Percentiles rank a stretch among this genome's conserved stretches.
Evolutionary conservation across 129 eudicot genomes (phyloP).

Genomic region (Tagetes erecta): DNA sequence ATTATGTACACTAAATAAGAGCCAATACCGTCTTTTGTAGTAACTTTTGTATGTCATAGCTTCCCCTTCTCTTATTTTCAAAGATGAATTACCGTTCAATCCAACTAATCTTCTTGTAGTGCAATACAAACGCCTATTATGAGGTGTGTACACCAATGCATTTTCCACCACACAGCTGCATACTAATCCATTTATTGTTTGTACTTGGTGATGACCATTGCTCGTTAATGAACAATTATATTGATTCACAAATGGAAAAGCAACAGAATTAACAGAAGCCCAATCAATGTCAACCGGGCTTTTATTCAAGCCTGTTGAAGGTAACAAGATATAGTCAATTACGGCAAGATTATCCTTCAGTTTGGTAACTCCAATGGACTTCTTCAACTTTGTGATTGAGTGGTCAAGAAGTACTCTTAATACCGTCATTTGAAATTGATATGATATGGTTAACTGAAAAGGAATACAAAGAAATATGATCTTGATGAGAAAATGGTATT

Average conservation of each 20-base stretch:
- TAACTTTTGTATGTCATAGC: conserved; percentile 42
- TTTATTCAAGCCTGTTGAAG: conserved; percentile 30
- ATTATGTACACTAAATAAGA: neutral
- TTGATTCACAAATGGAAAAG: conserved; percentile 12
- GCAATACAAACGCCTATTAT: conserved; percentile 61
- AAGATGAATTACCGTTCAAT: conserved; percentile 44
- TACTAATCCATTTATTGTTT: conserved; percentile 46
- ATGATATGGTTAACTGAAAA: conserved; percentile 16
- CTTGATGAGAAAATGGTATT: neutral
- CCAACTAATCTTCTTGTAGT: conserved; percentile 38
- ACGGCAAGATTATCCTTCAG: neutral
- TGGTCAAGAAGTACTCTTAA: conserved; percentile 51
- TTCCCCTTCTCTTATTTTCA: conserved; percentile 41
- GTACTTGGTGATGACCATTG: conserved; percentile 23
- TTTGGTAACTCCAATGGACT: conserved; percentile 20
- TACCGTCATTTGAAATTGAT: conserved; percentile 35
- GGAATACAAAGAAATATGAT: neutral
- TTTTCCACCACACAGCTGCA: conserved; percentile 58
- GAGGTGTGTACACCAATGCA: conserved; percentile 70
- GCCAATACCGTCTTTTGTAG: conserved; percentile 43
- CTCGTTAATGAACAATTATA: conserved; percentile 14
- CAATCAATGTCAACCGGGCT: conserved; percentile 44
- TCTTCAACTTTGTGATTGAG: conserved; percentile 30
- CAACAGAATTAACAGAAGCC: conserved; percentile 49
- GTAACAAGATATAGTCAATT: conserved; percentile 68